Evolutionary conservation across 192 early-diverging fungal genomes (phyloP).

Genomic region (Linderina pennispora): DNA sequence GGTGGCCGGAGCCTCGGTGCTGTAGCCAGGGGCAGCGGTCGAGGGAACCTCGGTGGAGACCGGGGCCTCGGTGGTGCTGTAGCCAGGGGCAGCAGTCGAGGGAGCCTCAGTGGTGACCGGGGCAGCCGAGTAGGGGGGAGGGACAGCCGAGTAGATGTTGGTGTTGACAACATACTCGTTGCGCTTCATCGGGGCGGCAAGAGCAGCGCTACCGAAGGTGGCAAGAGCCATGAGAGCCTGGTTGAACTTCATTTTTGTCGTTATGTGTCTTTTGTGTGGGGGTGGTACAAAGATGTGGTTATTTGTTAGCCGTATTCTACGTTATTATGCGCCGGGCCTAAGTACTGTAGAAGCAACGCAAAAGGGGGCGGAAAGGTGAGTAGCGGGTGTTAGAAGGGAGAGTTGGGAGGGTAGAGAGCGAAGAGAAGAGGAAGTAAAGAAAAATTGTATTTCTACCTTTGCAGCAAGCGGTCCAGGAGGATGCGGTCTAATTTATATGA

Average conservation of each 20-base stretch:
- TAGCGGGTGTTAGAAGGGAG: constrained; percentile 1
- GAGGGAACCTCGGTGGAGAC: neutral
- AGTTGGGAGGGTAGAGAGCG: constrained; percentile 7
- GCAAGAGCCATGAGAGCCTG: constrained; percentile 44
- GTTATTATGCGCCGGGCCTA: constrained; percentile 46
- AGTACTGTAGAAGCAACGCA: constrained; percentile 4
- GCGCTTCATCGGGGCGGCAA: constrained; percentile 40
- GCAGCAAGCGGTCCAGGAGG: no score
- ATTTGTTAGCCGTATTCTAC: constrained; percentile 29
- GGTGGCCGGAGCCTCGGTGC: neutral
- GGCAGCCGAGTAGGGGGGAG: constrained; percentile 4
- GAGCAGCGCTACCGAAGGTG: constrained; percentile 38
- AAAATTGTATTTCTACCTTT: no score
- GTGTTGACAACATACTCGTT: constrained; percentile 5
- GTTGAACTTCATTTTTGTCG: constrained; percentile 48
- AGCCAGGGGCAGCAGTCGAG: constrained; percentile 3
- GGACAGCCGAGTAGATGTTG: constrained; percentile 8
- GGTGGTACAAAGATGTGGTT: constrained; percentile 4
- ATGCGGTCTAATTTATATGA: no score
- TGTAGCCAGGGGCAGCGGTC: constrained; percentile 4
- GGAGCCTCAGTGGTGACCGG: constrained; percentile 4
- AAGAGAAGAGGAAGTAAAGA: no score
- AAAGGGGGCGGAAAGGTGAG: constrained; percentile 2
- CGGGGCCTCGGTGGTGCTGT: constrained; percentile 1
- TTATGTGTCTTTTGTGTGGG: constrained; percentile 30